Base-by-base conservation (phyloP, 1,284 basidiomycete genomes). In the Mycena sp. region DNA sequence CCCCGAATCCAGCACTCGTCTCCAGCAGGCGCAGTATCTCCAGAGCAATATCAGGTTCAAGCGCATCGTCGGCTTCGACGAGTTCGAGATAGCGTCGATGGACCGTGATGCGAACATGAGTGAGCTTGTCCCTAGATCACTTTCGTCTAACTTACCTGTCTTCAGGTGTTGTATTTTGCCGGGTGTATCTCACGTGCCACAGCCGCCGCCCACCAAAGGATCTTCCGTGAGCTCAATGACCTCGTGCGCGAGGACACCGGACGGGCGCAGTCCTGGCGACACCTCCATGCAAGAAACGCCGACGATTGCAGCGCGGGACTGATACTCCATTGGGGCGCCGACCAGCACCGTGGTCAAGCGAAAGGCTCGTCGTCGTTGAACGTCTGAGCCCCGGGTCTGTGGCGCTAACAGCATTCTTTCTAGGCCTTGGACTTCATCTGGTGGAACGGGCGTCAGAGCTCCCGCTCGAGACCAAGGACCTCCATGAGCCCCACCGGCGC, bases 11-110 rank as follows among this genome's bases (percentile, higher is more conserved):
- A 80, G 78, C 64, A 37, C 39, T 9, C 69, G 71, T 10, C 74
- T 81, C 18, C 34, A 61, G 0, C 18, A 54, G 2, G 76, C 77
- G 4, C 41, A 44, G 41, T 80, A 77, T 59, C 39, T 80, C 0
- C 77, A 80, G 54, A 76, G 76, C 38, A 76, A 80, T 64, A 79
- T 80, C 54, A 74, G 70, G 1, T 80, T 78, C 73, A 78, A 30
- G 4, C 30, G 30, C 2, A 30, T 30, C 4, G 30, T 30, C 2
- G 30, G 30, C 30, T 30, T 30, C 30, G 30, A 30, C 30, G 30
- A 30, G 4, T 30, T 30, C 4, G 30, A 30, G 30, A 30, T 30
- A 2, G 30, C 30, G 4, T 30, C 30, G 2, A 30, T 30, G 30
- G 30, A 30, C 30, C 30, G 30, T 4, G 30, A 57, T 57, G 60